Conservation (phyloP, 768 basidiomycete species). For the Agaricus subrufescens region DNA sequence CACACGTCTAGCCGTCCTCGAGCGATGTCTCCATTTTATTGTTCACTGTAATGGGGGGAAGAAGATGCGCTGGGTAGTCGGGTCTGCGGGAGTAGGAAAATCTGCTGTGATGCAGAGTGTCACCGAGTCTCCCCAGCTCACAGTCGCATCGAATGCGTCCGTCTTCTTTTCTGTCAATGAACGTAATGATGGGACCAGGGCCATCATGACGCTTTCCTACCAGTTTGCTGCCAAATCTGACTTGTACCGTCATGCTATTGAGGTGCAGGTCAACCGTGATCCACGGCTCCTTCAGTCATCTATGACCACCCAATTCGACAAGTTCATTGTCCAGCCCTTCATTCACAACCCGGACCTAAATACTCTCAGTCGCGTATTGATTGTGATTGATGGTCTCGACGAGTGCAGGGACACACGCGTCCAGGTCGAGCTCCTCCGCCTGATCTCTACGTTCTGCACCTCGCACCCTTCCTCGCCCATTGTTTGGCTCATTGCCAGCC, state of each 20-base stretch:
- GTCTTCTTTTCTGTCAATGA: background rate
- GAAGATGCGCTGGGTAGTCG: no score
- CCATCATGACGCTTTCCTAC: slow-evolving; percentile 13
- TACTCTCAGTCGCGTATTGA: background rate
- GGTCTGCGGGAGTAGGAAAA: background rate
- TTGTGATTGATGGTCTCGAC: background rate
- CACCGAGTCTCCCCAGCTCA: background rate
- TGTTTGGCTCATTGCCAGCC: slow-evolving; percentile 1
- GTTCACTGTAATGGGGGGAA: no score
- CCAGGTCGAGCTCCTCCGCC: background rate
- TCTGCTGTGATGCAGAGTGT: background rate
- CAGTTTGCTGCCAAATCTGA: slow-evolving; percentile 14
- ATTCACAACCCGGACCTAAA: background rate
- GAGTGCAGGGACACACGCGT: background rate
- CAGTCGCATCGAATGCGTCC: background rate
- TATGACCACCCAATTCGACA: slow-evolving; percentile 9
- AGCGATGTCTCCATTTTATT: no score
- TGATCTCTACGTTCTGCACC: background rate
- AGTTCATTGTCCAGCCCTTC: slow-evolving; percentile 14
- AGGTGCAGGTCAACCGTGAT: slow-evolving; percentile 2
- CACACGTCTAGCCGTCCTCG: no score
- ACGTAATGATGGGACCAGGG: background rate
- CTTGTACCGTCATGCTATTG: background rate
- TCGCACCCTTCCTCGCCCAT: background rate
- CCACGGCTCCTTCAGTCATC: slow-evolving; percentile 9